Evolutionary conservation across 2,329 filamentous ascomycete species (phyloP), one percentile per base, ranked within the genome.

Genomic region (Ophiostoma fasciatum): DNA sequence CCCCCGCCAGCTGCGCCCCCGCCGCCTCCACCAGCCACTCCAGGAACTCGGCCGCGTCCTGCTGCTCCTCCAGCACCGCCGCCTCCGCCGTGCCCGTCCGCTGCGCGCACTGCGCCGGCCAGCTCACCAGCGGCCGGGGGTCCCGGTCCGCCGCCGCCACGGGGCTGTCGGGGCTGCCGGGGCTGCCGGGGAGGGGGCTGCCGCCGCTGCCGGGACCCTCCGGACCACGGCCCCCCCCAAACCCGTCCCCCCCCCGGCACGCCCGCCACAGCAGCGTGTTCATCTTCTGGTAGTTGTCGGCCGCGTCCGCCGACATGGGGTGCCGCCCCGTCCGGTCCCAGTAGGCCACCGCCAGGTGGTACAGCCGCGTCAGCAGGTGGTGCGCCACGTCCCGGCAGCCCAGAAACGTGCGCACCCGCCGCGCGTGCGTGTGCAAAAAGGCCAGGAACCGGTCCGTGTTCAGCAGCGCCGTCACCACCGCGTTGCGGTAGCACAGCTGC

Each of bases 401-500:
- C 15, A 28, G 20, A 26, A 18, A 22, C 18, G 25, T 9, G 12
- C 35, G 28, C 4, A 28, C 10, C 20, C 28, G 22, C 12, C 28
- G 31, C 19, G 28, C 33, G 26, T 44, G 39, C 4, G n/a, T 12
- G 21, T 36, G 23, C 32, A 43, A 9, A 10, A 39, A 46, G 5
- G 40, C 35, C n/a, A 42, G 7, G 14, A 43, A 38, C 2, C 42
- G 40, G 19, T 31, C 21, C 8, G 38, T 43, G 36, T 44, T 39
- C 11, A 46, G 36, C 29, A 46, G 35, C 3, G 44, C 35, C 13
- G 25, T 28, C 8, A 46, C 8, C 4, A 42, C 33, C 2, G 44
- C 21, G 33, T 46, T 45, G 22, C 44, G 44, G 41, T 46, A 46
- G 38, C 44, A 46, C 13, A 45, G 36, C 5, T 11, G 14, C n/a